Evolutionary conservation across 257 asterid genomes (phyloP).

Genomic region (Linaria vulgaris): DNA sequence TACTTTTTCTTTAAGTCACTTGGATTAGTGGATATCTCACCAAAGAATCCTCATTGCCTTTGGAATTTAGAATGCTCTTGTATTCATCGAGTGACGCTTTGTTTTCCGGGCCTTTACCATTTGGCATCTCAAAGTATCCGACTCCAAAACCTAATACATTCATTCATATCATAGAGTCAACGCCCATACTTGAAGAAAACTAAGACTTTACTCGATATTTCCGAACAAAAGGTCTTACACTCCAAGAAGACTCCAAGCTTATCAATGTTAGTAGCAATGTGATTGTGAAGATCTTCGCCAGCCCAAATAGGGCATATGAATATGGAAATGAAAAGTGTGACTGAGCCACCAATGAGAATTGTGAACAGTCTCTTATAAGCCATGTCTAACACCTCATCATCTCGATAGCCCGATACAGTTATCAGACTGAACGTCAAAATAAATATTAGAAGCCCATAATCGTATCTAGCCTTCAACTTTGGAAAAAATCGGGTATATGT

Average conservation of each 20-base stretch:
- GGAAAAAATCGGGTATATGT: slow-evolving; percentile 62
- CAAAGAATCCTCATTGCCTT: slow-evolving; percentile 50
- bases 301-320: slow-evolving; percentile 74
- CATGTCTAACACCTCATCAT: slow-evolving; percentile 49
- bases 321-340: slow-evolving; percentile 40
- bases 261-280: slow-evolving; percentile 54
- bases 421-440: slow-evolving; percentile 61
- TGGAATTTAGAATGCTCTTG: slow-evolving; percentile 49
- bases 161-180: background rate
- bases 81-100: slow-evolving; percentile 33
- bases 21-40: slow-evolving; percentile 32
- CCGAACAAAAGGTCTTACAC: slow-evolving; percentile 27
- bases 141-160: slow-evolving; percentile 48
- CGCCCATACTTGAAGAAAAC: background rate
- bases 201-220: background rate
- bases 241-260: slow-evolving; percentile 59
- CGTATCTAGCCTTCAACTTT: slow-evolving; percentile 63
- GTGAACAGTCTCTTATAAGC: slow-evolving; percentile 59
- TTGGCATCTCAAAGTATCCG: slow-evolving; percentile 38
- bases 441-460: slow-evolving; percentile 64
- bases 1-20: background rate
- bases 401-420: slow-evolving; percentile 62
- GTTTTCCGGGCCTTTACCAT: slow-evolving; percentile 24
- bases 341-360: slow-evolving; percentile 53
- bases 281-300: slow-evolving; percentile 64